A percentile compares a stretch with the other conserved stretches of the same genome.
These are phyloP conservation scores for Xylaria castorea DNA, from an alignment of 495 filamentous ascomycete genomes.

Conservation along the genomic window DNA sequence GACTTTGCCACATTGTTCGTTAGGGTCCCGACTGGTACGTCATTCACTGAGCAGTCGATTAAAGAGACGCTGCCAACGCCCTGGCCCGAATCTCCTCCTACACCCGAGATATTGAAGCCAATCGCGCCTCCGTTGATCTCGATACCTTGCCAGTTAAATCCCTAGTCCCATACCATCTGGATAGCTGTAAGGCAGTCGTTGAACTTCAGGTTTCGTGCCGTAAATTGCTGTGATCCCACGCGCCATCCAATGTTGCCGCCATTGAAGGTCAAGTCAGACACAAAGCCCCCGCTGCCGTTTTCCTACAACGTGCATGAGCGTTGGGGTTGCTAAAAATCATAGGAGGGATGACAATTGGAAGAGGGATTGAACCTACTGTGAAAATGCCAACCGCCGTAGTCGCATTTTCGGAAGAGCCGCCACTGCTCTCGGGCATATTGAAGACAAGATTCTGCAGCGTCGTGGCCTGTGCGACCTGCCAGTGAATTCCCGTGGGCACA, in stretches of 20 bases:
- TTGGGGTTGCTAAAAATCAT: no score
- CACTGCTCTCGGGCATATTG: slow-evolving; percentile 45
- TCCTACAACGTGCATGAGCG: slow-evolving; percentile 4
- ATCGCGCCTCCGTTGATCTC: slow-evolving; percentile 26
- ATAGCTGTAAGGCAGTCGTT: slow-evolving; percentile 56
- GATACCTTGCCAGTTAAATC: slow-evolving; percentile 53
- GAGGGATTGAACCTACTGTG: slow-evolving; percentile 33
- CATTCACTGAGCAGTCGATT: slow-evolving; percentile 69
- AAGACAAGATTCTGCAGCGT: slow-evolving; percentile 59
- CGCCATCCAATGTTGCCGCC: slow-evolving; percentile 31
- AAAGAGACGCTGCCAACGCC: slow-evolving; percentile 73
- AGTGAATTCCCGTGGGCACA: slow-evolving; percentile 45
- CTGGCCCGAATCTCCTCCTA: slow-evolving; percentile 56
- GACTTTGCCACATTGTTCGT: slow-evolving; percentile 59
- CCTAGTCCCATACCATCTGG: slow-evolving; percentile 65
- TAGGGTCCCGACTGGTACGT: slow-evolving; percentile 65
- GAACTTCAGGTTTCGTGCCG: slow-evolving; percentile 57
- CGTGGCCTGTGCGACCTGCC: slow-evolving; percentile 52
- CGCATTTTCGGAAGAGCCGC: slow-evolving; percentile 27
- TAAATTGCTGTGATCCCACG: slow-evolving; percentile 64
- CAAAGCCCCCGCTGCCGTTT: slow-evolving; percentile 47
- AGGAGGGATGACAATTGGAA: no score
- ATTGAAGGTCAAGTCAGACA: slow-evolving; percentile 24
- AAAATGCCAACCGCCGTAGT: slow-evolving; percentile 54
- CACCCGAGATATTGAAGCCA: slow-evolving; percentile 42